Percentiles rank a stretch among this genome's conserved stretches.
phyloP scores from a whole-genome alignment of 225 moss, liverwort and hornwort genomes.

The Asterella californica region DNA sequence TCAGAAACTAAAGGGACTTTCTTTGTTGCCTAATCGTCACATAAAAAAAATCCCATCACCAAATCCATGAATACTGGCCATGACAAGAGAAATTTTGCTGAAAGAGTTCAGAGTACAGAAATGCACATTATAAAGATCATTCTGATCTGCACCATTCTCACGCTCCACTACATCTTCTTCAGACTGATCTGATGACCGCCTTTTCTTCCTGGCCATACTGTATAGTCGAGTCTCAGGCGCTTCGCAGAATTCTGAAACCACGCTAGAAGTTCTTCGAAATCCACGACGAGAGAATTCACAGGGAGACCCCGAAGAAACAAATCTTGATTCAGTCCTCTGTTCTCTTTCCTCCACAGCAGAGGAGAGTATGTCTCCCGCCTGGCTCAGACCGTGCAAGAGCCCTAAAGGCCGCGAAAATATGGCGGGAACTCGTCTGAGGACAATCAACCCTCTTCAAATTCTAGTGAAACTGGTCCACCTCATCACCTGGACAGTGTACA shows the following conservation, averaged over 20 bases:
- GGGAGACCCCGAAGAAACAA: background rate
- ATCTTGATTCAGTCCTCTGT: background rate
- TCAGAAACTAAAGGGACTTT: background rate
- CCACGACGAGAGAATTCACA: background rate
- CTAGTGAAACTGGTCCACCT: background rate
- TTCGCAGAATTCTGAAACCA: background rate
- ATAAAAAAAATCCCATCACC: background rate
- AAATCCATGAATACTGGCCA: too few species aligned
- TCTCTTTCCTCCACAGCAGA: background rate
- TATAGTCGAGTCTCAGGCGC: background rate
- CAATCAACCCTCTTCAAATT: background rate
- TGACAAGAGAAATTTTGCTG: too few species aligned
- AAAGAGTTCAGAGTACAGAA: background rate
- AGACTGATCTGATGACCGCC: conserved; percentile 12
- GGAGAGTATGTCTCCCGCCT: too few species aligned
- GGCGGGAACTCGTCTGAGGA: conserved; percentile 13
- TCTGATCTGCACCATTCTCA: conserved; percentile 17
- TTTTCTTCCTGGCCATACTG: conserved; percentile 39
- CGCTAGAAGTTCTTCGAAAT: background rate
- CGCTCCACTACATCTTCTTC: conserved; percentile 19
- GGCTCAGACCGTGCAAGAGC: background rate
- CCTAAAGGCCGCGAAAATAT: conserved; percentile 19
- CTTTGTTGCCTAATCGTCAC: background rate
- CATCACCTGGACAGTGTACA: too few species aligned
- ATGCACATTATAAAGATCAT: conserved; percentile 34